A percentile compares a stretch with the other conserved stretches of the same genome.
phyloP scores from a whole-genome alignment of 192 early-diverging fungal species.

The Coemansia sp. region DNA sequence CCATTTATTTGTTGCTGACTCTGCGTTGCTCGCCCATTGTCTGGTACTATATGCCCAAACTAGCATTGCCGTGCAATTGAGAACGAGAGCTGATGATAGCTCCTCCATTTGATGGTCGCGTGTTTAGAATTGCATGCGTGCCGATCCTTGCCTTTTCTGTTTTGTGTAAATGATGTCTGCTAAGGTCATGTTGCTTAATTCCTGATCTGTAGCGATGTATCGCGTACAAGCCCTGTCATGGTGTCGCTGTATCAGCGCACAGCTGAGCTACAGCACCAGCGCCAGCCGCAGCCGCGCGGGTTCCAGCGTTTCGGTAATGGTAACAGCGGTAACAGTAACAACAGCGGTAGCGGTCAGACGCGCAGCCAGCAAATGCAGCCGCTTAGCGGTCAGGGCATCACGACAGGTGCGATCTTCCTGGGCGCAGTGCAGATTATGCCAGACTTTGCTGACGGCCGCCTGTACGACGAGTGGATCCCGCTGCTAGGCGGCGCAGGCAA shows the following conservation, averaged over 20 bases:
- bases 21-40: neutral
- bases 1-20: neutral
- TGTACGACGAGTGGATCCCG: slow-evolving; percentile 67
- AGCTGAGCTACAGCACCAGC: slow-evolving; percentile 53
- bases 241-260: slow-evolving; percentile 59
- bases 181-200: too few species aligned
- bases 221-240: slow-evolving; percentile 53
- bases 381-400: slow-evolving; percentile 30
- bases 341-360: slow-evolving; percentile 7
- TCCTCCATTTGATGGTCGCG: neutral
- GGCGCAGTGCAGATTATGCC: slow-evolving; percentile 55
- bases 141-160: slow-evolving; percentile 3
- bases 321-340: slow-evolving; percentile 11
- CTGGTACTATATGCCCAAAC: neutral
- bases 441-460: slow-evolving; percentile 56
- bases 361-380: slow-evolving; percentile 37
- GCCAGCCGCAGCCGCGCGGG: slow-evolving; percentile 47
- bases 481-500: slow-evolving; percentile 59
- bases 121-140: slow-evolving; percentile 8
- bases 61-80: too few species aligned
- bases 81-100: too few species aligned
- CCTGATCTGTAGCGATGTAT: slow-evolving; percentile 44
- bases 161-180: neutral
- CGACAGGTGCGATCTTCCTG: slow-evolving; percentile 53
- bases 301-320: slow-evolving; percentile 52